phyloP scores from a whole-genome alignment of 2,329 filamentous ascomycete species.

The Penicillium sp. region DNA sequence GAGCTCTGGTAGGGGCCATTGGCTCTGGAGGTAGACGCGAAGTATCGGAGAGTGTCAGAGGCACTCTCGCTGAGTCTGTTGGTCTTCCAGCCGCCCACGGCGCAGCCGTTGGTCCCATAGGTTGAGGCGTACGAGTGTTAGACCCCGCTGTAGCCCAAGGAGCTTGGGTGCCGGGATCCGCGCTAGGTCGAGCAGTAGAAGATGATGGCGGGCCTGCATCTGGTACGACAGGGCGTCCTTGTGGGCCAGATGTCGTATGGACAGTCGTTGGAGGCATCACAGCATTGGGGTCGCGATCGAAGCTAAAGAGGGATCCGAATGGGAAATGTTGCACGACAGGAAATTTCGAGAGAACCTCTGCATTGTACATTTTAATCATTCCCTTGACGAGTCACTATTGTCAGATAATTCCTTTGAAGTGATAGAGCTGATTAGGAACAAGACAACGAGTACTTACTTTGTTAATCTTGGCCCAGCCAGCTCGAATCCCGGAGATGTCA shows the following conservation, averaged over 20 bases:
- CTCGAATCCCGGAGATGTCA: constrained; percentile 87
- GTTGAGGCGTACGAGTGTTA: constrained; percentile 16
- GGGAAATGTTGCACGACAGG: constrained; percentile 97
- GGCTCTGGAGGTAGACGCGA: constrained; percentile 33
- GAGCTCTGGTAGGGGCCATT: constrained; percentile 38
- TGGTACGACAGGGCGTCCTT: constrained; percentile 27
- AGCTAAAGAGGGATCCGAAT: constrained; percentile 78
- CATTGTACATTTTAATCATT: constrained; percentile 99
- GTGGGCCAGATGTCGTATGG: constrained; percentile 51
- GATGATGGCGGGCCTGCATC: constrained; percentile 15
- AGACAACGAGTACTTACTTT: constrained; percentile 53
- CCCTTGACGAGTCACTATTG: constrained; percentile 54
- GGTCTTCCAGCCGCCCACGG: constrained; percentile 32
- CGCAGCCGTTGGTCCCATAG: constrained; percentile 31
- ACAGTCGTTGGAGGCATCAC: constrained; percentile 51
- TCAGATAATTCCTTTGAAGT: constrained; percentile 3
- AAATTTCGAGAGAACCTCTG: constrained; percentile 93
- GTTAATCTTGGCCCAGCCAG: constrained; percentile 99
- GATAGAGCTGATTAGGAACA: not conserved
- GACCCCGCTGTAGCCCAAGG: constrained; percentile 37
- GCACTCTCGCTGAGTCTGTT: constrained; percentile 9
- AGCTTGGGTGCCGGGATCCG: constrained; percentile 34
- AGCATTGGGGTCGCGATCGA: constrained; percentile 69
- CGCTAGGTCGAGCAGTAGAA: constrained; percentile 17
- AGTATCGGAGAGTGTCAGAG: constrained; percentile 28